Conservation (phyloP, 495 filamentous ascomycete species). For the Aspergillus panamensis region DNA sequence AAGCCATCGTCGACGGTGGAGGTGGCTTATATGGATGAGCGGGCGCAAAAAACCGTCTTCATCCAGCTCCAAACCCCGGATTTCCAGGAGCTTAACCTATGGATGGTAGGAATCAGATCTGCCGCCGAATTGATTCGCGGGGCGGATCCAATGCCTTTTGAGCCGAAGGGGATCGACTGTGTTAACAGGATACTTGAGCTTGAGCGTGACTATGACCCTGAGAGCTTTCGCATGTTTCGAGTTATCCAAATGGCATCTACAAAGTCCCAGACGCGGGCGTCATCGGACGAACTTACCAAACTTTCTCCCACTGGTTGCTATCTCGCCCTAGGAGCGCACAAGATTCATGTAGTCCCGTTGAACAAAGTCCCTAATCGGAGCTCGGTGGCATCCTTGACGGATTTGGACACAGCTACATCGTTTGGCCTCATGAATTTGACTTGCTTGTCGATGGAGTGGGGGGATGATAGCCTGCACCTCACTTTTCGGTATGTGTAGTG, state of each 20-base stretch:
- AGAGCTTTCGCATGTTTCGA: slow-evolving; percentile 74
- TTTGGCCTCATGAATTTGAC: slow-evolving; percentile 76
- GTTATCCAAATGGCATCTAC: slow-evolving; percentile 70
- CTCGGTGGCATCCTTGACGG: slow-evolving; percentile 51
- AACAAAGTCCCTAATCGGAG: slow-evolving; percentile 56
- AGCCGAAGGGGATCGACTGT: slow-evolving; percentile 58
- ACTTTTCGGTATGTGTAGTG: slow-evolving; percentile 63
- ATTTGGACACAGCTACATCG: slow-evolving; percentile 47
- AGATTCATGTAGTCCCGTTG: slow-evolving; percentile 75
- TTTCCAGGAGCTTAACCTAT: slow-evolving; percentile 69
- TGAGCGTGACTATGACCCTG: slow-evolving; percentile 65
- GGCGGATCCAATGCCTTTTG: slow-evolving; percentile 52
- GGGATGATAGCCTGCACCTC: slow-evolving; percentile 82
- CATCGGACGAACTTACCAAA: slow-evolving; percentile 75
- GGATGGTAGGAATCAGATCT: slow-evolving; percentile 65
- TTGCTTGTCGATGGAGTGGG: slow-evolving; percentile 60
- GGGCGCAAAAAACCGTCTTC: slow-evolving; percentile 55
- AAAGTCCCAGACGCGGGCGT: slow-evolving; percentile 57
- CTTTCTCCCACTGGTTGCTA: slow-evolving; percentile 72
- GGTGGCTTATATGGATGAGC: slow-evolving; percentile 72
- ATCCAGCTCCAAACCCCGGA: slow-evolving; percentile 69
- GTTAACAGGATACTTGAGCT: slow-evolving; percentile 64
- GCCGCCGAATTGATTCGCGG: slow-evolving; percentile 54
- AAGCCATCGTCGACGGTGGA: slow-evolving; percentile 77
- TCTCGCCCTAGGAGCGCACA: slow-evolving; percentile 78